phyloP scores from a whole-genome alignment of 768 basidiomycete genomes.

The Boletus sp. region DNA sequence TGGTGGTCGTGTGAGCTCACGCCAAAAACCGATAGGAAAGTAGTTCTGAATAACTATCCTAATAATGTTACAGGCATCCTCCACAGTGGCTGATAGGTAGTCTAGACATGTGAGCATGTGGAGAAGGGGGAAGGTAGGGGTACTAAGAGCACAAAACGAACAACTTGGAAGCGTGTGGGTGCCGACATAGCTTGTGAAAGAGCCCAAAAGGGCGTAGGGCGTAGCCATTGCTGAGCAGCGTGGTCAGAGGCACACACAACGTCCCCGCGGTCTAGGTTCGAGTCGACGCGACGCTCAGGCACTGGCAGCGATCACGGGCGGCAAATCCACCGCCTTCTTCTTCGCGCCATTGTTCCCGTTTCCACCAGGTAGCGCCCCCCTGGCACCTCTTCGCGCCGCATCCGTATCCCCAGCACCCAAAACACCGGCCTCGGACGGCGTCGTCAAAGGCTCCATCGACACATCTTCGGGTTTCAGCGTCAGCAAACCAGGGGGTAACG shows the following conservation, averaged over 20 bases:
- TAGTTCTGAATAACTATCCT: constrained; percentile 24
- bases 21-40: not conserved
- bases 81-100: constrained; percentile 2
- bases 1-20: not conserved
- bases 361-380: constrained; percentile 9
- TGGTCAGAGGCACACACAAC: not conserved
- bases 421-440: constrained; percentile 12
- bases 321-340: constrained; percentile 30
- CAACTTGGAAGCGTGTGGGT: not conserved
- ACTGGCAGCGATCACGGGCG: constrained; percentile 36
- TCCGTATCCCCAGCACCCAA: constrained; percentile 2
- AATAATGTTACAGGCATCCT: constrained; percentile 37
- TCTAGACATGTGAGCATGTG: constrained; percentile 15
- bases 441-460: constrained; percentile 16
- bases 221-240: not conserved
- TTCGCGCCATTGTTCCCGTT: constrained; percentile 13
- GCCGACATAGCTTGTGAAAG: constrained; percentile 3
- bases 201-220: not conserved
- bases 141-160: not conserved
- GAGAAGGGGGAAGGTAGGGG: not conserved
- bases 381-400: constrained; percentile 7
- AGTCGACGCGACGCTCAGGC: constrained; percentile 18
- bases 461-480: constrained; percentile 19
- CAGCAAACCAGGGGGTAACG: constrained; percentile 19
- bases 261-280: not conserved